Evolutionary conservation across 768 basidiomycete genomes (phyloP).

Genomic region (Tulasnella sp.): DNA sequence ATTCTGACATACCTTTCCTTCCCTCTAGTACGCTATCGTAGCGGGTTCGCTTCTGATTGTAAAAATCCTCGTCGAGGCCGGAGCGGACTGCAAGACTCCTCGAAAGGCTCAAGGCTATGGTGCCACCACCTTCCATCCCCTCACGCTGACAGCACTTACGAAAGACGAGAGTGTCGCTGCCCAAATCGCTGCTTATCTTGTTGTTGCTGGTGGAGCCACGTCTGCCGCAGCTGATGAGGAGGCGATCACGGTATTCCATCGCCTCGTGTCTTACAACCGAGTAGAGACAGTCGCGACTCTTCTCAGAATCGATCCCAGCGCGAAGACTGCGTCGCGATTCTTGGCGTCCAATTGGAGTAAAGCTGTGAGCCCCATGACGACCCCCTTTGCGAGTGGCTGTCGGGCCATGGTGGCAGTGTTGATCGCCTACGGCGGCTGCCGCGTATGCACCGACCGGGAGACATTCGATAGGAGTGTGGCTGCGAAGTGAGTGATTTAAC

Average conservation of each 20-base stretch:
- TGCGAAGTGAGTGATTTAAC: conserved; percentile 19
- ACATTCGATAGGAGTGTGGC: conserved; percentile 23
- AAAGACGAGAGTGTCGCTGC: conserved; percentile 21
- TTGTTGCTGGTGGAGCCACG: conserved; percentile 24
- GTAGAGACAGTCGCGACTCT: conserved; percentile 24
- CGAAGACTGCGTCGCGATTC: conserved; percentile 26
- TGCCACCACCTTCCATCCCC: conserved; percentile 22
- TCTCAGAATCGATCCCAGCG: conserved; percentile 25
- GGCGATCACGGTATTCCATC: conserved; percentile 28
- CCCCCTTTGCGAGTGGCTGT: conserved; percentile 23
- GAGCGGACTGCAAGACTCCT: conserved; percentile 36
- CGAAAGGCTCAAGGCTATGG: conserved; percentile 25
- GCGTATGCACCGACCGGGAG: conserved; percentile 21
- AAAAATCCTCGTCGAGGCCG: conserved; percentile 38
- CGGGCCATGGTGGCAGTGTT: conserved; percentile 26
- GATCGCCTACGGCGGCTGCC: conserved; percentile 26
- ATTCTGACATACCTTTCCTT: neutral
- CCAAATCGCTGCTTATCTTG: conserved; percentile 25
- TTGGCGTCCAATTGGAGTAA: conserved; percentile 17
- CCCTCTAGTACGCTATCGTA: conserved; percentile 21
- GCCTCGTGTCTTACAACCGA: conserved; percentile 22
- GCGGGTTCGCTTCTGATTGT: conserved; percentile 37
- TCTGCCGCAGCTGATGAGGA: conserved; percentile 26
- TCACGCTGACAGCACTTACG: conserved; percentile 24
- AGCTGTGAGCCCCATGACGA: conserved; percentile 24